Conservation (phyloP, 345 rosid genomes). For the Citrus hindsii region DNA sequence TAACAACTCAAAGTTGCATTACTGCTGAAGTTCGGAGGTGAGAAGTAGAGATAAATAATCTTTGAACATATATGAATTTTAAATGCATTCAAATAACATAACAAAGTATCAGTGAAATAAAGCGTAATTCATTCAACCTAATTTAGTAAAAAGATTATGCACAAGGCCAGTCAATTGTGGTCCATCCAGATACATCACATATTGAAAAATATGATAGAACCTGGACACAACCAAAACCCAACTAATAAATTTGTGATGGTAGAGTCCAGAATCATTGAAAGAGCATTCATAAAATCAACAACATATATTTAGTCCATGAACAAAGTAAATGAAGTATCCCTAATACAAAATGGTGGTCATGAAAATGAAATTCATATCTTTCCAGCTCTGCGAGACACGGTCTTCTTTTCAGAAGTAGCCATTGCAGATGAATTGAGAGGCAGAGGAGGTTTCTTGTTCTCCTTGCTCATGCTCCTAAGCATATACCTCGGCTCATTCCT, state of each 20-base stretch:
- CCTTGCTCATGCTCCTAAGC: slow-evolving; percentile 78
- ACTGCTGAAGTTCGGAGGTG: too few relatives aligned
- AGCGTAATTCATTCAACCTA: background rate
- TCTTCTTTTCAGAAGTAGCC: slow-evolving; percentile 25
- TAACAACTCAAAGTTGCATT: too few relatives aligned
- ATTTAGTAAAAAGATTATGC: background rate
- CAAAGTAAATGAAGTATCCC: background rate
- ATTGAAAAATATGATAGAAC: too few relatives aligned
- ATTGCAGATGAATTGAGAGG: slow-evolving; percentile 24
- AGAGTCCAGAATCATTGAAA: background rate
- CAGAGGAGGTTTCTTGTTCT: slow-evolving; percentile 64
- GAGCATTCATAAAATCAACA: background rate
- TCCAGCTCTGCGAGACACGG: slow-evolving; percentile 20
- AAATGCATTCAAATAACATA: background rate
- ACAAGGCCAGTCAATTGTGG: background rate
- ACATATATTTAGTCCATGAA: background rate
- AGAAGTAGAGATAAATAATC: background rate
- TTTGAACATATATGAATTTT: background rate
- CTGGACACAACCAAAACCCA: background rate
- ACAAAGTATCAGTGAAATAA: background rate
- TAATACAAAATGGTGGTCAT: background rate
- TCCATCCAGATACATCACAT: background rate
- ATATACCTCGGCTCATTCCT: slow-evolving; percentile 57
- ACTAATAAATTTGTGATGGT: background rate
- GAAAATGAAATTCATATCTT: slow-evolving; percentile 22